phyloP scores from a whole-genome alignment of 2,329 filamentous ascomycete genomes.

The Cordyceps cicadae region DNA sequence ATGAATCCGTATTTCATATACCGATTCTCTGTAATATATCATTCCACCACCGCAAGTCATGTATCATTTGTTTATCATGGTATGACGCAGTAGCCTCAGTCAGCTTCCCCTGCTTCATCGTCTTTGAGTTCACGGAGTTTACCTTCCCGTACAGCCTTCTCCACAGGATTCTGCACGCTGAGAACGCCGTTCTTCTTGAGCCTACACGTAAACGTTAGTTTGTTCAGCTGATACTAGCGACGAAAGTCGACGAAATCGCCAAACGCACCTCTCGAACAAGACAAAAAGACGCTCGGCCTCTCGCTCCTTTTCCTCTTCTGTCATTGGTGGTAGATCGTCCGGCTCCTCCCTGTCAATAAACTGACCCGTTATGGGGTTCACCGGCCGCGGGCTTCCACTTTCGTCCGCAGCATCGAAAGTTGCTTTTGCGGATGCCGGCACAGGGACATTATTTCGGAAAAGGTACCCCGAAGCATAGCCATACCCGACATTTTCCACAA shows the following conservation, averaged over 20 bases:
- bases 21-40: not conserved
- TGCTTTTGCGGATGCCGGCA: constrained; percentile 60
- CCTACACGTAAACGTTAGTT: constrained; percentile 21
- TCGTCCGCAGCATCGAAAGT: constrained; percentile 23
- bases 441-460: constrained; percentile 70
- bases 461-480: constrained; percentile 89
- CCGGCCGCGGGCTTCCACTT: constrained; percentile 28
- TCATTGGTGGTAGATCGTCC: constrained; percentile 64
- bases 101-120: constrained; percentile 38
- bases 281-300: constrained; percentile 88
- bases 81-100: constrained; percentile 16
- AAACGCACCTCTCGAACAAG: constrained; percentile 68
- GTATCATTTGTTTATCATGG: not conserved
- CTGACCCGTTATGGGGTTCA: constrained; percentile 87
- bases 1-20: no score
- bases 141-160: constrained; percentile 59
- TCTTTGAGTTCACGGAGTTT: constrained; percentile 60
- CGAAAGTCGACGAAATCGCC: no score
- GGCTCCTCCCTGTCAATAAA: constrained; percentile 59
- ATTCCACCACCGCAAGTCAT: no score
- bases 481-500: constrained; percentile 89
- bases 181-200: constrained; percentile 69
- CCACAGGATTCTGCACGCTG: constrained; percentile 70
- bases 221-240: not conserved
- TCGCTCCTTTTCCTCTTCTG: constrained; percentile 79